Evolutionary conservation across 257 asterid species (phyloP).

Genomic region (Ilex asprella): DNA sequence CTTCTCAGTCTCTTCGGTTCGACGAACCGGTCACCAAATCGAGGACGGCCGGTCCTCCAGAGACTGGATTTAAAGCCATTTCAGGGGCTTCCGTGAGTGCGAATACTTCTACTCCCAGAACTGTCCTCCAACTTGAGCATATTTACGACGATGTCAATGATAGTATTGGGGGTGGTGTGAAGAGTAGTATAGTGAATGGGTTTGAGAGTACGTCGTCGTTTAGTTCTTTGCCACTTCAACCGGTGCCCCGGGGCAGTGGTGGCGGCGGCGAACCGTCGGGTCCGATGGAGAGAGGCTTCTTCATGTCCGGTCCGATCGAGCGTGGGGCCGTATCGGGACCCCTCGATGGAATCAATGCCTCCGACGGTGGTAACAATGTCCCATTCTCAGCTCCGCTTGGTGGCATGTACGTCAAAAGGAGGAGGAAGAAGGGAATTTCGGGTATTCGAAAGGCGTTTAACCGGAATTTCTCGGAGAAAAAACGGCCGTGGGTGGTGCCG

Average conservation of each 20-base stretch:
- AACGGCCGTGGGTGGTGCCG: slow-evolving; percentile 15
- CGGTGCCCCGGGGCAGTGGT: slow-evolving; percentile 5
- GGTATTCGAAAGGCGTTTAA: slow-evolving; percentile 6
- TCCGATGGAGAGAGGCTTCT: slow-evolving; percentile 11
- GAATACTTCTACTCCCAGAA: slow-evolving; percentile 18
- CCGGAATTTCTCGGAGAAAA: slow-evolving; percentile 4
- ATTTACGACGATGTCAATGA: slow-evolving; percentile 13
- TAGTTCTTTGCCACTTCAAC: slow-evolving; percentile 14
- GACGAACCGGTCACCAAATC: slow-evolving; percentile 9
- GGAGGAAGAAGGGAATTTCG: slow-evolving; percentile 11
- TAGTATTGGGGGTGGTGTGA: slow-evolving; percentile 6
- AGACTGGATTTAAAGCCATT: slow-evolving; percentile 21
- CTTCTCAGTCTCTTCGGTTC: slow-evolving; percentile 22
- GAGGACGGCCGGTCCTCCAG: slow-evolving; percentile 8
- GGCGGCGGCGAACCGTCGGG: slow-evolving; percentile 1
- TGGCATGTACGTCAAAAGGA: not conserved
- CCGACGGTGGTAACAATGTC: slow-evolving; percentile 5
- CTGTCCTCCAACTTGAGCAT: slow-evolving; percentile 15
- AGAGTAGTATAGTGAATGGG: slow-evolving; percentile 21
- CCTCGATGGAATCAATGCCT: not conserved
- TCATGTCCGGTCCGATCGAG: slow-evolving; percentile 25
- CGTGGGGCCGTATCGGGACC: slow-evolving; percentile 24
- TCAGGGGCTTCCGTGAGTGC: slow-evolving; percentile 27
- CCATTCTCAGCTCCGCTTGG: slow-evolving; percentile 19
- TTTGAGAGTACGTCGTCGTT: slow-evolving; percentile 21